Conservation (phyloP, 2,329 filamentous ascomycete species). For the Bretziella fagacearum region DNA sequence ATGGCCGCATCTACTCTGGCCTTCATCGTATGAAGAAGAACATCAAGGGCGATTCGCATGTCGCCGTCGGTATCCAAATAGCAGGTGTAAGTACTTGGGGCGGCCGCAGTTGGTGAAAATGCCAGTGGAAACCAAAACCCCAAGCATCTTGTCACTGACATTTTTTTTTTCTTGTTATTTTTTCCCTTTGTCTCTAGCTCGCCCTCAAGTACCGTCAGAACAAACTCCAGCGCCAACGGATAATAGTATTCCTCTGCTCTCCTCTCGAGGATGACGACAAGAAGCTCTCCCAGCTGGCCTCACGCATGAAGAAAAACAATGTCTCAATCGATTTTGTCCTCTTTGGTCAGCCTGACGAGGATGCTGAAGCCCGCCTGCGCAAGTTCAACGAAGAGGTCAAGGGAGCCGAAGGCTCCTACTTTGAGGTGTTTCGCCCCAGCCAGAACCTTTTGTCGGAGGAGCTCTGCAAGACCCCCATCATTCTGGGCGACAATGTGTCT, state of each 20-base stretch:
- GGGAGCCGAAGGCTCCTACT: slow-evolving; percentile 74
- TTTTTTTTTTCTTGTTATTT: slow-evolving; percentile 4
- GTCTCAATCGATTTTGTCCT: slow-evolving; percentile 87
- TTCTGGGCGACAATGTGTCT: slow-evolving; percentile 55
- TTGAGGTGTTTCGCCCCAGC: slow-evolving; percentile 80
- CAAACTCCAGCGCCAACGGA: slow-evolving; percentile 88
- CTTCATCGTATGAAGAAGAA: slow-evolving; percentile 78
- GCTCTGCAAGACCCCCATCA: slow-evolving; percentile 73
- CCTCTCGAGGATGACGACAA: slow-evolving; percentile 81
- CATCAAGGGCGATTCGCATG: slow-evolving; percentile 74
- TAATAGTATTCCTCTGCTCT: slow-evolving; percentile 93
- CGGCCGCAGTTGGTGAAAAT: not conserved
- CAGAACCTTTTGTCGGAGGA: slow-evolving; percentile 85
- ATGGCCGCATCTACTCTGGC: slow-evolving; percentile 85
- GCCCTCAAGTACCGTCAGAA: slow-evolving; percentile 97
- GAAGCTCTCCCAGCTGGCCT: slow-evolving; percentile 71
- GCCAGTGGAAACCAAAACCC: not conserved
- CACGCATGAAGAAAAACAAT: slow-evolving; percentile 98
- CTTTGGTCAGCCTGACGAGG: slow-evolving; percentile 84
- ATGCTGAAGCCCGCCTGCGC: slow-evolving; percentile 79
- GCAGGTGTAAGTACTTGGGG: slow-evolving; percentile 51
- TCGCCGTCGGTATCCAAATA: slow-evolving; percentile 89
- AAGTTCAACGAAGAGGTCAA: slow-evolving; percentile 91
- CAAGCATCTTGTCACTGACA: slow-evolving; percentile 13
- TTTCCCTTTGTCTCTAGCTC: slow-evolving; percentile 41